A percentile compares a stretch with the other conserved stretches of the same genome.
Evolutionary conservation across 208 protist genomes (phyloP).

Genomic region (Wallacemonas rigidus): DNA sequence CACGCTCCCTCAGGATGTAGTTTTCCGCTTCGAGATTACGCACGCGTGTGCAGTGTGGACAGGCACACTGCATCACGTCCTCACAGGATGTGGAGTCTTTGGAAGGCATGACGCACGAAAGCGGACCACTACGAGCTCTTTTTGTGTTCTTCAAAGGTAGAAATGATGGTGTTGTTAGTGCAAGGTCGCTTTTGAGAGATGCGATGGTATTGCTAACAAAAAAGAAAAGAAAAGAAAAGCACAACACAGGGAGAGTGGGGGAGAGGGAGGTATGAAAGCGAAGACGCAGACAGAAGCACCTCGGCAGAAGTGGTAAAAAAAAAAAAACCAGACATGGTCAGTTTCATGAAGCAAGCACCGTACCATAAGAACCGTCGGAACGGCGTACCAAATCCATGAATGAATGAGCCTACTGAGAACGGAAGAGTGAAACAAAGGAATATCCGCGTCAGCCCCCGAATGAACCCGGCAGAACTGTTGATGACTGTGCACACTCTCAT

Average conservation of each 20-base stretch:
- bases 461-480: too few species aligned
- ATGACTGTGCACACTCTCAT: too few species aligned
- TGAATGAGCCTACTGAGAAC: too few species aligned
- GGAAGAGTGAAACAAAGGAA: too few species aligned
- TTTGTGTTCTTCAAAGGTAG: not conserved
- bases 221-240: not conserved
- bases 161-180: not conserved
- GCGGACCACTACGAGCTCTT: not conserved
- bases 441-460: too few species aligned
- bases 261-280: not conserved
- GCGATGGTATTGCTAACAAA: not conserved
- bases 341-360: too few species aligned
- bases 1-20: constrained; percentile 43
- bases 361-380: too few species aligned
- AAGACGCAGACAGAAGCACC: not conserved
- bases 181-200: too few species aligned
- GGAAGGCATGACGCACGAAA: not conserved
- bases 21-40: constrained; percentile 52
- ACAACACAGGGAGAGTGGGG: not conserved
- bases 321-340: not conserved
- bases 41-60: constrained; percentile 27
- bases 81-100: not conserved
- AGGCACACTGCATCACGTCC: constrained; percentile 6
- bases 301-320: not conserved
- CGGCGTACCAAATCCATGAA: too few species aligned